Evolutionary conservation across 192 early-diverging fungal species (phyloP).

Genomic region (Phycomyces blakesleeanus): DNA sequence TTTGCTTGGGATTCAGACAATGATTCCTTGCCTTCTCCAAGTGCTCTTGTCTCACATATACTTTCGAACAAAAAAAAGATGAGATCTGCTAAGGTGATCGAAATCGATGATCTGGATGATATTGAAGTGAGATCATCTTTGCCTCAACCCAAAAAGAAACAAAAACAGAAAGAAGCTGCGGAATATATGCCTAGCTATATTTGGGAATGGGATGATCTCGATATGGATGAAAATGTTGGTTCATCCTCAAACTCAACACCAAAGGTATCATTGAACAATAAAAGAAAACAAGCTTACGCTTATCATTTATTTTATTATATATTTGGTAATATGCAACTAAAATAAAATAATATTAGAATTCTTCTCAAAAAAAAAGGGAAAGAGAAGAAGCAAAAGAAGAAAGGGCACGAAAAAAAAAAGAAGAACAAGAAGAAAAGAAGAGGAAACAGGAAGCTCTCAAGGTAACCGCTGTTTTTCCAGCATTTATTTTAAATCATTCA

Average conservation of each 20-base stretch:
- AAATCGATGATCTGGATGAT: too few species aligned
- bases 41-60: background rate
- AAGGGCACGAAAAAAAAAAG: background rate
- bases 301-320: too few species aligned
- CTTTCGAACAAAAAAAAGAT: background rate
- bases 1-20: background rate
- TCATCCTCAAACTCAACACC: background rate
- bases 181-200: background rate
- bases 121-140: too few species aligned
- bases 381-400: slow-evolving; percentile 10
- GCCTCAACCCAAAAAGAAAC: too few species aligned
- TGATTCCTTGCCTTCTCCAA: background rate
- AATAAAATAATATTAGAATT: too few species aligned
- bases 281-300: too few species aligned
- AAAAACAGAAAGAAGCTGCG: too few species aligned
- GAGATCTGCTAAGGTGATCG: too few species aligned
- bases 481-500: too few species aligned
- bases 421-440: background rate
- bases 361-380: background rate
- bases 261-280: too few species aligned
- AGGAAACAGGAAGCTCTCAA: background rate
- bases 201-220: background rate
- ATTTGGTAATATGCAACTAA: too few species aligned
- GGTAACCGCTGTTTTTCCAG: background rate
- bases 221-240: background rate